Evolutionary conservation across 768 basidiomycete species (phyloP), one percentile per base, ranked within the genome.

Genomic region (Pulveroboletus sp.): DNA sequence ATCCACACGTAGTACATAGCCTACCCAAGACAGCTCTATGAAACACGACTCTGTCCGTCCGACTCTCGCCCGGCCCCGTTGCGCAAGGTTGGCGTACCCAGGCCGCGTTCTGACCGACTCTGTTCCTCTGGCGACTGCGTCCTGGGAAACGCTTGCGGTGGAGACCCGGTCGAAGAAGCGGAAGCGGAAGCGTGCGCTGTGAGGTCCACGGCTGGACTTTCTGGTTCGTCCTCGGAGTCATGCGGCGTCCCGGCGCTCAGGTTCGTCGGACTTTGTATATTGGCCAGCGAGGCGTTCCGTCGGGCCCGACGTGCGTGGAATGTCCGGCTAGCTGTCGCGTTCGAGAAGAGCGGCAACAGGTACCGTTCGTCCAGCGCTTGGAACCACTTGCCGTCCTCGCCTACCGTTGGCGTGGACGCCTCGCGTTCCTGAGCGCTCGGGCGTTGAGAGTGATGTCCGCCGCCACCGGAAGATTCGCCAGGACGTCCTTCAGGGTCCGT

Each of bases 301-400:
- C 85, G 76, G 6, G 84, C 84, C 41, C 80, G 73, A 26, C 87
- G 80, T 3, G 90, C 89, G 59, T 93, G 84, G 75, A 89, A 91
- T 53, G 85, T 86, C 58, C 90, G 76, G 55, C 86, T 89, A 16
- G 91, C 91, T 0, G 91, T 92, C 14, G 89, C 89, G 62, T 93
- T 93, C 41, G 90, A 91, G 73, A 93, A 98, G 31, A 97, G 73
- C 19, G 94, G 94, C 3, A 98, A 70, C 17, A 99, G 73, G 66
- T 95, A 99, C 56, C 92, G 79, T 71, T 99, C 93, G 69, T 99
- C 95, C 32, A 99, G 71, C 38, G 86, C 78, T 59, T 93, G 93
- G 83, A 97, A 97, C 93, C 93, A 97, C 66, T 90, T 89, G 24
- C 89, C 86, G 45, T 95, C 92, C 50, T 87, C 85, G 5, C 72